These are phyloP conservation scores for Anethum foeniculum DNA, from an alignment of 140 eudicot genomes.

Conservation along the genomic window DNA sequence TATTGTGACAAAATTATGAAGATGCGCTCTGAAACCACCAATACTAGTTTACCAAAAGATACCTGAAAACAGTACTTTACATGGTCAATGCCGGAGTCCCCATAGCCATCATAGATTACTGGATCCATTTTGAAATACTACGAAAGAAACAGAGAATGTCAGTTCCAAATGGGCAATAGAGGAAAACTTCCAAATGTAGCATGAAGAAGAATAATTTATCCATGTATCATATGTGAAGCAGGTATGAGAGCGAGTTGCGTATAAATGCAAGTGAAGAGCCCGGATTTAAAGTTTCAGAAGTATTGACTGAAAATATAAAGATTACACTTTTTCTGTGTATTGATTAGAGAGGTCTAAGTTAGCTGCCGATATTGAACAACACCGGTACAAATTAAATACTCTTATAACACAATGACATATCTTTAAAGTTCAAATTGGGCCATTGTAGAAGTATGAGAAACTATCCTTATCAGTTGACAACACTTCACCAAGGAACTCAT, in stretches of 20 bases:
- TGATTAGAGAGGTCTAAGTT: neutral
- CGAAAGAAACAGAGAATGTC: conserved; percentile 8
- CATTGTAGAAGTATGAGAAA: neutral
- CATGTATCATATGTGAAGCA: conserved; percentile 1
- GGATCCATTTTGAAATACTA: conserved; percentile 95
- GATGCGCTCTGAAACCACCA: neutral
- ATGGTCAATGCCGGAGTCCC: conserved; percentile 58
- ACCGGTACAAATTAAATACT: neutral
- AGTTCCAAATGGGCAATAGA: conserved; percentile 11
- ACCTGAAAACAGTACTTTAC: conserved; percentile 95
- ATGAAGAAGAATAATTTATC: neutral
- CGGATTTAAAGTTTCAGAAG: neutral
- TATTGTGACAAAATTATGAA: neutral
- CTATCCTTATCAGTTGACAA: neutral
- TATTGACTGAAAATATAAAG: neutral
- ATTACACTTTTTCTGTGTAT: neutral
- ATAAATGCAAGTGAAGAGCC: neutral
- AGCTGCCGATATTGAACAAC: neutral
- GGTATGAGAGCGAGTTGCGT: neutral
- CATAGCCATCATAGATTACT: conserved; percentile 55
- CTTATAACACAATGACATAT: neutral
- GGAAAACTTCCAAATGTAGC: neutral
- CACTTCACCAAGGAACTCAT: neutral
- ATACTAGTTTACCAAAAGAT: conserved; percentile 10
- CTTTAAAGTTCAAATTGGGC: neutral